Base-by-base conservation (phyloP, 2,329 filamentous ascomycete genomes). In the Cladosporium sp. region DNA sequence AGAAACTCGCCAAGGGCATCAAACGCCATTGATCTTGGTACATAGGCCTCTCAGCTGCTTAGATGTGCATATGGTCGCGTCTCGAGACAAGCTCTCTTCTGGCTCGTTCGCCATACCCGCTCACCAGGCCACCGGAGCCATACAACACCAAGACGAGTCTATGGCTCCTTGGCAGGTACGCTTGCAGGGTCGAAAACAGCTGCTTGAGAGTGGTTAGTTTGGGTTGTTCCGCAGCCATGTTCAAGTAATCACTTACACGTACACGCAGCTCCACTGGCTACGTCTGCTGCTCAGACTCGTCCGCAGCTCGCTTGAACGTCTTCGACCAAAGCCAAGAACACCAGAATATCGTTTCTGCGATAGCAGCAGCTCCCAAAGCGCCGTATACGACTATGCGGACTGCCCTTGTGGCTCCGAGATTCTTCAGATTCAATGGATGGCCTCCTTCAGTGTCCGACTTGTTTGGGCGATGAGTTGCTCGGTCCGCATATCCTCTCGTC, bases 301-400 rank as follows among this genome's bases (percentile, higher is more conserved):
- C 39, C n/a, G n/a, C 39, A 46, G n/a, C 18, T 23, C n/a, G 39
- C 39, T 23, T 46, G 10, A 46, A 46, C 23, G 32, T 13, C 34
- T 59, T 59, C 25, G 57, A 39, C 57, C 57, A 59, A 5, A 26
- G 21, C 57, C 57, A 59, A 21, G 57, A 48, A 30, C 57, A 46
- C 57, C 57, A 59, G 25, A 59, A 59, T 14, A 25, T 43, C 3
- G 57, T 59, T 26, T 59, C 57, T n/a, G 57, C 36, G 23, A 32
- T 13, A n/a, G 57, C 57, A 46, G 57, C 57, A 48, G 49, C 11
- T n/a, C 57, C 57, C 2, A 59, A 26, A 32, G 39, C 39, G 21
- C 39, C 10, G 39, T 21, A 46, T 16, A 46, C n/a, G 39, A 46
- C 39, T 46, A 46, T 21, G 13, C 39, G 39, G 8, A 46, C 39